These are phyloP conservation scores for Dryadomyces quercivorus DNA, from an alignment of 2,329 filamentous ascomycete species.

Conservation along the genomic window DNA sequence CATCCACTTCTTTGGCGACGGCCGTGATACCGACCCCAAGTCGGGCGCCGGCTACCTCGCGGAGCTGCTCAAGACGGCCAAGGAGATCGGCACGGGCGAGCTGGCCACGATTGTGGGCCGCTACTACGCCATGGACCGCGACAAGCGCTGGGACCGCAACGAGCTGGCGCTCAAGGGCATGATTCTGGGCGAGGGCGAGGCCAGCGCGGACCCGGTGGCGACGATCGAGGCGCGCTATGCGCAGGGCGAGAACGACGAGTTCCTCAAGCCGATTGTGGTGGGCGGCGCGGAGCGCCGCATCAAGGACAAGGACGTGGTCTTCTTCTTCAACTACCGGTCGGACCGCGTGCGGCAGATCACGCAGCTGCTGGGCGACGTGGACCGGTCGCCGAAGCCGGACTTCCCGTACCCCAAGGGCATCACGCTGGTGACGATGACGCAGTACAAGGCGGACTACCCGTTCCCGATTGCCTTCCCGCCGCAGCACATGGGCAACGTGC, in stretches of 20 bases:
- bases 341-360: constrained; percentile 95
- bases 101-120: constrained; percentile 88
- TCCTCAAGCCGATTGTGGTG: constrained; percentile 94
- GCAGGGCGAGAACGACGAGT: constrained; percentile 86
- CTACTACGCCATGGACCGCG: constrained; percentile 98
- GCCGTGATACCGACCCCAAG: constrained; percentile 95
- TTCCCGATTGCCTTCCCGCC: constrained; percentile 89
- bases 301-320: constrained; percentile 85
- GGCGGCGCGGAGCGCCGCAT: constrained; percentile 77
- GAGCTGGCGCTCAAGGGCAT: constrained; percentile 83
- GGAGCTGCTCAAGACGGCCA: constrained; percentile 64
- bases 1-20: constrained; percentile 98
- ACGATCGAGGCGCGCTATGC: constrained; percentile 82
- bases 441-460: constrained; percentile 91
- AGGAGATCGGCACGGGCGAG: constrained; percentile 77
- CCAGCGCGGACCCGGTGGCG: constrained; percentile 70
- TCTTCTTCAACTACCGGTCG: constrained; percentile 99
- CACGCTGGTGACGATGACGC: constrained; percentile 91
- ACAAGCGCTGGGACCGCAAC: constrained; percentile 96
- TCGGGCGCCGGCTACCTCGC: constrained; percentile 81
- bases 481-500: constrained; percentile 94
- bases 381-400: constrained; percentile 80
- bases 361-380: constrained; percentile 82
- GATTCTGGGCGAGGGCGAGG: constrained; percentile 75
- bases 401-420: constrained; percentile 82